Evolutionary conservation across 305 asterid species (phyloP).

Genomic region (Fraxinus paxiana): DNA sequence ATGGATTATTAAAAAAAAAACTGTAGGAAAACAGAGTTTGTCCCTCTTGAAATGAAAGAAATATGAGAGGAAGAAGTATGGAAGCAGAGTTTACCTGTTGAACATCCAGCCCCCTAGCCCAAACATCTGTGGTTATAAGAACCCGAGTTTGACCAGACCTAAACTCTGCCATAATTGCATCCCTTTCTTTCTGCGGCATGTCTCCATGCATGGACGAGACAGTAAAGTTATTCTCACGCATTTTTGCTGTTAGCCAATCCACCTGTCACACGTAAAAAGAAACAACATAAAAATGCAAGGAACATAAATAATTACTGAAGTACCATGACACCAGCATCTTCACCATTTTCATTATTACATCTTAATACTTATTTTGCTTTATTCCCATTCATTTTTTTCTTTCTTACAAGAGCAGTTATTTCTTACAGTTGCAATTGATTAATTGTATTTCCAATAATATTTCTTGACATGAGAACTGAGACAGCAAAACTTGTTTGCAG

Average conservation of each 20-base stretch:
- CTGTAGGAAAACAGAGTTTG: not conserved
- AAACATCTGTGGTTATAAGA: conserved; percentile 94
- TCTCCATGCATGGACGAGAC: conserved; percentile 97
- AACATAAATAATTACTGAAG: not conserved
- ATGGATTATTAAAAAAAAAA: not conserved
- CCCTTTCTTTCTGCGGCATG: conserved; percentile 96
- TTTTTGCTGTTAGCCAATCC: conserved; percentile 79
- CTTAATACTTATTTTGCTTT: not conserved
- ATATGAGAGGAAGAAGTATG: not conserved
- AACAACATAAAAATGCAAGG: conserved; percentile 7
- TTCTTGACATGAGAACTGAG: not conserved
- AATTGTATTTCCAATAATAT: not conserved
- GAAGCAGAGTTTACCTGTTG: conserved; percentile 61
- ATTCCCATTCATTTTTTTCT: not conserved
- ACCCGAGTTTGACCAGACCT: conserved; percentile 82
- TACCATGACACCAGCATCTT: not conserved
- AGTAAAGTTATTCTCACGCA: conserved; percentile 87
- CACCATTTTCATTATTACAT: not conserved
- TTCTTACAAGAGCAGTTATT: not conserved
- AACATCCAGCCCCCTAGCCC: conserved; percentile 98
- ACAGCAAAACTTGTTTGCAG: not conserved
- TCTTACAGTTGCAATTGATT: not conserved
- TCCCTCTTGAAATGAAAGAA: conserved; percentile 2
- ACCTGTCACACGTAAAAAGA: conserved; percentile 43
- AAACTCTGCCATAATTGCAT: conserved; percentile 85